A percentile compares a stretch with the other conserved stretches of the same genome.
Evolutionary conservation across 148 eudicot species (phyloP).

Genomic region (Chenopodium quinoa): DNA sequence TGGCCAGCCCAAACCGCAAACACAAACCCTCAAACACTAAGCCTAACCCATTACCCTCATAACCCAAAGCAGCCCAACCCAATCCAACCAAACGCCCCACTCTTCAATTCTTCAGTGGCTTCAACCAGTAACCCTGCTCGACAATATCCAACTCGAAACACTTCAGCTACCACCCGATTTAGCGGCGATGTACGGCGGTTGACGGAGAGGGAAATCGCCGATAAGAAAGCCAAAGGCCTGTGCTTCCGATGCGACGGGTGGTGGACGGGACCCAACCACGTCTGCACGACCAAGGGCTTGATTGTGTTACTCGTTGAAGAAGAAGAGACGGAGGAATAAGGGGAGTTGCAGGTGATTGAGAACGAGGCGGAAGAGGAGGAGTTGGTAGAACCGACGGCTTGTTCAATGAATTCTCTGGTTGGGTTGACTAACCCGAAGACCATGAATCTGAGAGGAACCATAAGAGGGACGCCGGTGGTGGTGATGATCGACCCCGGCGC

Average conservation of each 20-base stretch:
- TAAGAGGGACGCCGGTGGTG: no score
- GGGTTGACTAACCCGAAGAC: neutral
- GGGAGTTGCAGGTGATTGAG: neutral
- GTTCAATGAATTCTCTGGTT: neutral
- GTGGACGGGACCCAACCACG: neutral
- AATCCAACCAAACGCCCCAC: neutral
- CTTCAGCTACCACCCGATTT: neutral
- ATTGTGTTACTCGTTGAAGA: neutral
- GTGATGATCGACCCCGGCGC: no score
- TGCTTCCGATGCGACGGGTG: neutral
- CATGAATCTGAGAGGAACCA: neutral
- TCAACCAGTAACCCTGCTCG: neutral
- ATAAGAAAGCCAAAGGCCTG: neutral
- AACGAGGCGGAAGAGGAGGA: neutral
- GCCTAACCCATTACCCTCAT: neutral
- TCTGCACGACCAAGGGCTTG: neutral
- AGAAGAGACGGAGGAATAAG: neutral
- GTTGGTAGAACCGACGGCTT: no score
- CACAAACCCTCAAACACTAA: neutral
- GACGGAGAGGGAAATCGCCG: neutral
- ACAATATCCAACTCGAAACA: neutral
- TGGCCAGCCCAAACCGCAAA: no score
- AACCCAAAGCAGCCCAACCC: neutral
- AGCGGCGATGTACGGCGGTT: neutral
- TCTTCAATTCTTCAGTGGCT: neutral